Evolutionary conservation across 306 rosid species (phyloP), one percentile per base, ranked within the genome.

Genomic region (Inga laurina): DNA sequence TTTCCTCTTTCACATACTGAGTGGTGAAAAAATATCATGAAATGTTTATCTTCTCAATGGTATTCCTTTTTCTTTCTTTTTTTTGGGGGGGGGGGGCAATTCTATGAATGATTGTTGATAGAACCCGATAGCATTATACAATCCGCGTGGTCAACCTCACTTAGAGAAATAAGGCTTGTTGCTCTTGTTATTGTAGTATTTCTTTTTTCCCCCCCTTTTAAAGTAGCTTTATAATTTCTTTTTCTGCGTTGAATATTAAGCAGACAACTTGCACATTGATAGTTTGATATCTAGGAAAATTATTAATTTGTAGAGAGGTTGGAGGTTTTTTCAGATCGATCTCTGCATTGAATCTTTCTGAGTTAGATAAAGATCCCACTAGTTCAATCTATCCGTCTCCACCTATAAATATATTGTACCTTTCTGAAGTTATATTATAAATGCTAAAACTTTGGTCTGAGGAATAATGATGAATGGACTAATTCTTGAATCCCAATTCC

Each of bases 221-320:
- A 22, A 51, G 52, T 61, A 76, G 49, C 48, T 37, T 57, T 59
- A 46, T 64, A 21, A 44, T 68, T 32, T 76, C 35, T 43, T 65
- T 27, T 49, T 41, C 76, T 45, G 19, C n/a, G 46, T 24, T 76
- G 27, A 48, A 61, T 76, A 30, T 22, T 45, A 18, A 22, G 74
- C 24, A 59, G 68, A 21, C 19, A 45, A 72, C 67, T 56, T 72
- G 44, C 72, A 14, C 18, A 59, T 14, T 62, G 56, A 22, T 68
- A 45, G 52, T 76, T 75, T 76, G 71, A 46, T 76, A 32, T 51
- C 27, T 35, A 45, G 6, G 3, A 65, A 39, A 51, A 13, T 45
- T 76, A 77, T 85, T 72, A 52, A 22, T 67, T 49, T 56, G n/a
- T 51, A 12, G 56, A 74, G 34, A 76, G 56, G 3, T 78, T 61